Evolutionary conservation across 106 monocot species (phyloP), one percentile per base, ranked within the genome.

Genomic region (Chionographis japonica): DNA sequence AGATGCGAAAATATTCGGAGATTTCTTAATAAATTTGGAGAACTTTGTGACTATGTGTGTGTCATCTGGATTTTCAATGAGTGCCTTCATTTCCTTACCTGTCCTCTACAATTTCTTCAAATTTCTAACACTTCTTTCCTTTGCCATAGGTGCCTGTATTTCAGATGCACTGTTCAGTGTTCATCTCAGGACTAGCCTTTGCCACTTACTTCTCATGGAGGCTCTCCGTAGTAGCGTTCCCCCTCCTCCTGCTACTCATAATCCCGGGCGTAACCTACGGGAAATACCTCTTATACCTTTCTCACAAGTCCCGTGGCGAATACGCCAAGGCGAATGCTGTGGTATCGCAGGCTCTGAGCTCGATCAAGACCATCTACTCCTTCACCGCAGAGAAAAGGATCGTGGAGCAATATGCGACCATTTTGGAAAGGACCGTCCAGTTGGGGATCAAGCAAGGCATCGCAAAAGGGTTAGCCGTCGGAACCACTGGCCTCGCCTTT

Each of bases 251-350:
- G 16, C 68, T 88, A 6, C 88, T 93, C 10, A 56, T 93, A 35
- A 86, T 93, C 35, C 92, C 92, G 0, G 88, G 92, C 52, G 69
- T 93, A 8, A 78, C 83, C 54, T 93, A 88, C 13, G 88, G 88
- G 3, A 88, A 83, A 50, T 86, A 81, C 9, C 88, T 93, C 14
- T 69, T 88, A 63, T 69, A 66, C 63, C 85, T 93, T 20, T 93
- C 92, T 1, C 78, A 68, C 14, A 70, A 68, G 65, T 61, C 85
- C 13, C 74, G 62, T n/a, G 56, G 50, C 0, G 78, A 83, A 12
- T 88, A 88, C 53, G 54, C 80, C 1, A 89, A 77, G 14, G 92
- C 92, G 1, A 86, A 79, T 40, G 66, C 72, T 4, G 43, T 93
- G 9, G 73, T 84, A 8, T 68, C 74, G 38, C 88, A 93, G 71